Evolutionary conservation across 345 rosid genomes (phyloP).

Genomic region (Camelina laxa): DNA sequence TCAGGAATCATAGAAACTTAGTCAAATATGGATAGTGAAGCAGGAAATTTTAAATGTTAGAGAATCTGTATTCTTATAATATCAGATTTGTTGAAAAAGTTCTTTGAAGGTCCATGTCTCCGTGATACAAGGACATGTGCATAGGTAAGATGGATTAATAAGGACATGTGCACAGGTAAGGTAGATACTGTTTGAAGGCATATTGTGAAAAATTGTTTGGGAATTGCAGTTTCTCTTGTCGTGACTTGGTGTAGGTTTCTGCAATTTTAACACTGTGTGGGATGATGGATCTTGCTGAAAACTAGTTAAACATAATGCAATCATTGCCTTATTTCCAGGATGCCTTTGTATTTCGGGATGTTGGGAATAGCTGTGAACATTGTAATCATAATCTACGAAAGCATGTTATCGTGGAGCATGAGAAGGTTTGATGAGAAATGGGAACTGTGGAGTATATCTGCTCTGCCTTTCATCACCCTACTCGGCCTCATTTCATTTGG

Average conservation of each 20-base stretch:
- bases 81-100: neutral
- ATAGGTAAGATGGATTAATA: neutral
- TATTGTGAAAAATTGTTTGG: neutral
- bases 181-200: conserved; percentile 8
- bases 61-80: neutral
- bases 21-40: too few species aligned
- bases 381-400: conserved; percentile 74
- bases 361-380: conserved; percentile 66
- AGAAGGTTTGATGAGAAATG: conserved; percentile 92
- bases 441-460: conserved; percentile 74
- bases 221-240: neutral
- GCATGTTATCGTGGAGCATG: conserved; percentile 75
- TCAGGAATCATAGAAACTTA: neutral
- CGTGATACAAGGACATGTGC: conserved; percentile 12
- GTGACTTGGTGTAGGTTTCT: neutral
- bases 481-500: conserved; percentile 80
- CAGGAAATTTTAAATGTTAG: neutral
- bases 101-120: neutral
- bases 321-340: conserved; percentile 52
- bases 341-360: conserved; percentile 84
- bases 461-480: conserved; percentile 86
- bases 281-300: conserved; percentile 23
- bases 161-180: conserved; percentile 1
- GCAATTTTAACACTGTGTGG: neutral
- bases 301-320: neutral